A percentile compares a stretch with the other conserved stretches of the same genome.
phyloP scores from a whole-genome alignment of 805 yeast species.

The Kodamaea neixiangensis region DNA sequence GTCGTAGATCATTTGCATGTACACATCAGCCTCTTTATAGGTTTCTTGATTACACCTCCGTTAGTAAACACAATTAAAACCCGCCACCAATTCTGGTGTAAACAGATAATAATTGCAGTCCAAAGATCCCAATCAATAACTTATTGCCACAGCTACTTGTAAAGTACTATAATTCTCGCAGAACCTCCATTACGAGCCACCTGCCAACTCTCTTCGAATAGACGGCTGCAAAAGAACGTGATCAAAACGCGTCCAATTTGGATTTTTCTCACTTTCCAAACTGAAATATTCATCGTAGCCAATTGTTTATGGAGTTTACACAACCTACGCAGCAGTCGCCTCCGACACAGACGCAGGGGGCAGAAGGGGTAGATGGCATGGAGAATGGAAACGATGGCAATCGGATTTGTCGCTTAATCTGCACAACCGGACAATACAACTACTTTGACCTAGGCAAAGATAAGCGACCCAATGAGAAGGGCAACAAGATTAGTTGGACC shows the following conservation, averaged over 20 bases:
- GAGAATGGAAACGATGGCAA: constrained; percentile 22
- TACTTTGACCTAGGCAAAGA: constrained; percentile 47
- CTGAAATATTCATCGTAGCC: background rate
- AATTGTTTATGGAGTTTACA: constrained; percentile 16
- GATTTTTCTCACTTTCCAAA: background rate
- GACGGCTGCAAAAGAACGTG: background rate
- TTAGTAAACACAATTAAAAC: too few relatives aligned
- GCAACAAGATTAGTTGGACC: constrained; percentile 51
- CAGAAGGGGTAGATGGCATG: constrained; percentile 21
- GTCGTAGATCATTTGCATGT: too few relatives aligned
- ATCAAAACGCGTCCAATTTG: constrained; percentile 1
- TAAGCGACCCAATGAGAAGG: constrained; percentile 17
- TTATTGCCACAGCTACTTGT: too few relatives aligned
- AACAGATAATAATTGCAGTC: too few relatives aligned
- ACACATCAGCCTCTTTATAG: too few relatives aligned
- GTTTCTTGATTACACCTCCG: too few relatives aligned
- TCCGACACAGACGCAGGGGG: constrained; percentile 27
- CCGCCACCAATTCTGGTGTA: too few relatives aligned
- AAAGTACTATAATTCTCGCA: too few relatives aligned
- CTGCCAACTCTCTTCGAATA: too few relatives aligned
- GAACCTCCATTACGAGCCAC: too few relatives aligned
- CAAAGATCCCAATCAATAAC: too few relatives aligned
- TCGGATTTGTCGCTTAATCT: constrained; percentile 56
- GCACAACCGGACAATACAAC: constrained; percentile 58
- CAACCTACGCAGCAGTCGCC: constrained; percentile 43